These are phyloP conservation scores for Aspergillus alliaceus DNA, from an alignment of 2,329 filamentous ascomycete species.

Conservation along the genomic window DNA sequence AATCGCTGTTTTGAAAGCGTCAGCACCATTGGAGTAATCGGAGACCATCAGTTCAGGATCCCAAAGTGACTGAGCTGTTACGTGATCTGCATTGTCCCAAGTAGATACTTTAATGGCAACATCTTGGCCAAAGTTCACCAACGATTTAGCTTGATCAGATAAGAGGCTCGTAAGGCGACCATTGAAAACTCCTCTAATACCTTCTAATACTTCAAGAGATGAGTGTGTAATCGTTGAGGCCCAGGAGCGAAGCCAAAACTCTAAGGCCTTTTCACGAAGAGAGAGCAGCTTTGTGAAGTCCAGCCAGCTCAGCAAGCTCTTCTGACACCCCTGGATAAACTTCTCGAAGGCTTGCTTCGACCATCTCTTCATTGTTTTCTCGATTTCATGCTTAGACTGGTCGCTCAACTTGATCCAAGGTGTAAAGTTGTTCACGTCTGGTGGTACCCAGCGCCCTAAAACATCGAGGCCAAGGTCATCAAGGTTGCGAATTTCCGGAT, in stretches of 20 bases:
- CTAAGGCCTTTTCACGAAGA: constrained; percentile 68
- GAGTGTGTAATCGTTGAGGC: constrained; percentile 56
- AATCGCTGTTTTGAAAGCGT: constrained; percentile 68
- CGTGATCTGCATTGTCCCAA: constrained; percentile 59
- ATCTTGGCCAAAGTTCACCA: constrained; percentile 65
- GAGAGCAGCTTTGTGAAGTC: constrained; percentile 70
- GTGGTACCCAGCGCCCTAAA: constrained; percentile 74
- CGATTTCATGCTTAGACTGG: constrained; percentile 60
- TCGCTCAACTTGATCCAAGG: constrained; percentile 86
- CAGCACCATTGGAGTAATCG: constrained; percentile 65
- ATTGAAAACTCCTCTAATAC: constrained; percentile 69
- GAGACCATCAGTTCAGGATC: constrained; percentile 61
- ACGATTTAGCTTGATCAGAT: constrained; percentile 61
- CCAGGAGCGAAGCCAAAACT: constrained; percentile 71
- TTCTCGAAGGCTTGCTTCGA: constrained; percentile 60
- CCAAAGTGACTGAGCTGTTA: constrained; percentile 65
- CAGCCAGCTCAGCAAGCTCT: constrained; percentile 58
- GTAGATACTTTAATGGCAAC: constrained; percentile 61
- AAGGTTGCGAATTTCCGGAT: constrained; percentile 63
- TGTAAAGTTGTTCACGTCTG: constrained; percentile 80
- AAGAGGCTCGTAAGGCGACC: constrained; percentile 64
- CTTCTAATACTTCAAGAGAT: constrained; percentile 65
- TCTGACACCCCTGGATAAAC: constrained; percentile 62
- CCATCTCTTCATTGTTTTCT: constrained; percentile 64
- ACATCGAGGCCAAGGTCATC: constrained; percentile 76